phyloP scores from a whole-genome alignment of 2,329 filamentous ascomycete genomes.

The Malbranchea zuffiana region DNA sequence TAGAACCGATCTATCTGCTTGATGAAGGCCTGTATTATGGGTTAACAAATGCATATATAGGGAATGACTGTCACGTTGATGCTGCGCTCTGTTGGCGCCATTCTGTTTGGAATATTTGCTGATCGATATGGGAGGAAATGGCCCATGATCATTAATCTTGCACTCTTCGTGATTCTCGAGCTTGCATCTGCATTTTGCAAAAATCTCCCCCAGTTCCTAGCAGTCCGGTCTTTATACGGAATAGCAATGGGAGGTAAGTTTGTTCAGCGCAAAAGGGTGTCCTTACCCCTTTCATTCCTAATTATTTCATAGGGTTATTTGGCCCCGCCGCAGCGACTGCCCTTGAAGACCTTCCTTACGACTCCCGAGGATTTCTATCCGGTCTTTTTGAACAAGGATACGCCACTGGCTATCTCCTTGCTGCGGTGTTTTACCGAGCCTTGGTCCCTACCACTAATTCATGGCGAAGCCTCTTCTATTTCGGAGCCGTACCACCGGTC shows the following conservation, averaged over 20 bases:
- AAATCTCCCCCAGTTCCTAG: slow-evolving; percentile 49
- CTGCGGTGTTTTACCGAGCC: slow-evolving; percentile 42
- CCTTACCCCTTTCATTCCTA: not conserved
- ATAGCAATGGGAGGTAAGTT: slow-evolving; percentile 48
- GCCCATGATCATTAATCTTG: slow-evolving; percentile 51
- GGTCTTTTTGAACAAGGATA: slow-evolving; percentile 55
- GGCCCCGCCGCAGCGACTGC: slow-evolving; percentile 53
- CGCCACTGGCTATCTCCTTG: slow-evolving; percentile 54
- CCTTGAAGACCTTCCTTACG: slow-evolving; percentile 50
- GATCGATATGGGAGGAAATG: slow-evolving; percentile 49
- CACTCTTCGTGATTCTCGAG: slow-evolving; percentile 51
- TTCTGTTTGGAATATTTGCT: slow-evolving; percentile 45
- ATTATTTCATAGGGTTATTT: slow-evolving; percentile 36
- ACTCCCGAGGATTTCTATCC: slow-evolving; percentile 49
- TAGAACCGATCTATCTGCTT: no score
- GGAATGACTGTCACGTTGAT: slow-evolving; percentile 47
- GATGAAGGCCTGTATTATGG: no score
- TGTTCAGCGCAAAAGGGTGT: no score
- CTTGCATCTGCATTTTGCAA: slow-evolving; percentile 50
- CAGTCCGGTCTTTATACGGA: slow-evolving; percentile 49
- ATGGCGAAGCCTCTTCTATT: slow-evolving; percentile 85
- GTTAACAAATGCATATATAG: no score
- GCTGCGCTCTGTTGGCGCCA: slow-evolving; percentile 49
- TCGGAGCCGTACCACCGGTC: slow-evolving; percentile 68
- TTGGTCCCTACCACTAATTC: slow-evolving; percentile 61